Conservation (phyloP, 2,329 filamentous ascomycete genomes). For the Talaromyces atroroseus region DNA sequence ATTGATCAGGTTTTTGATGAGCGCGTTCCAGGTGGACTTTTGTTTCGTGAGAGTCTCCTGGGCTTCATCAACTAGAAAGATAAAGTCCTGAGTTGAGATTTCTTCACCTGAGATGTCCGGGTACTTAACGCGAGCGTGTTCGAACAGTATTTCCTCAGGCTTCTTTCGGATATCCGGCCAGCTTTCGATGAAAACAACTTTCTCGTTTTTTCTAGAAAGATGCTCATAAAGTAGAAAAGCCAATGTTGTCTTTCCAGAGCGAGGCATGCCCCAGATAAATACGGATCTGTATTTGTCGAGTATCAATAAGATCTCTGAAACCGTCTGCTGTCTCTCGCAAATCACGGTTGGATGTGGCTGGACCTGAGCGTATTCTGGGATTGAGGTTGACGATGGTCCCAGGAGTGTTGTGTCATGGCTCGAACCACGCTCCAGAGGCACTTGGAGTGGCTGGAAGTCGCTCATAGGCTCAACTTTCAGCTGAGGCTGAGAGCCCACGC, state of each 20-base stretch:
- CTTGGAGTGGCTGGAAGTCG: not conserved
- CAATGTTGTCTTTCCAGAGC: slow-evolving; percentile 2
- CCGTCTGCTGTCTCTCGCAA: not conserved
- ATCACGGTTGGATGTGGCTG: not conserved
- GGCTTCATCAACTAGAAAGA: slow-evolving; percentile 6
- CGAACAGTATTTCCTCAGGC: not conserved
- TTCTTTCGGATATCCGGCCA: not conserved
- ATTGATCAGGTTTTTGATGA: not conserved
- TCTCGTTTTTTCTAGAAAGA: not conserved
- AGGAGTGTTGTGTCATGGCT: not conserved
- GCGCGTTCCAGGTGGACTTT: not conserved
- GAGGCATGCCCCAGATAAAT: slow-evolving; percentile 5
- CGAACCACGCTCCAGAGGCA: not conserved
- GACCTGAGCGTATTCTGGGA: not conserved
- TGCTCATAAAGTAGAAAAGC: not conserved
- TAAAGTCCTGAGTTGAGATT: not conserved
- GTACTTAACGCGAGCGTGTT: not conserved
- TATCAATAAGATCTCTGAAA: not conserved
- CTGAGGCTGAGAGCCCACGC: not conserved
- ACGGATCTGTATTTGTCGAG: not conserved
- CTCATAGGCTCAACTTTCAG: not conserved
- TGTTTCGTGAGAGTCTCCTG: not conserved
- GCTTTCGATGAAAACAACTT: slow-evolving; percentile 1
- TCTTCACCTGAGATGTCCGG: not conserved
- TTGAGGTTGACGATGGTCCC: not conserved